Conservation (phyloP, 805 yeast genomes). For the Teunomyces funiuensis region DNA sequence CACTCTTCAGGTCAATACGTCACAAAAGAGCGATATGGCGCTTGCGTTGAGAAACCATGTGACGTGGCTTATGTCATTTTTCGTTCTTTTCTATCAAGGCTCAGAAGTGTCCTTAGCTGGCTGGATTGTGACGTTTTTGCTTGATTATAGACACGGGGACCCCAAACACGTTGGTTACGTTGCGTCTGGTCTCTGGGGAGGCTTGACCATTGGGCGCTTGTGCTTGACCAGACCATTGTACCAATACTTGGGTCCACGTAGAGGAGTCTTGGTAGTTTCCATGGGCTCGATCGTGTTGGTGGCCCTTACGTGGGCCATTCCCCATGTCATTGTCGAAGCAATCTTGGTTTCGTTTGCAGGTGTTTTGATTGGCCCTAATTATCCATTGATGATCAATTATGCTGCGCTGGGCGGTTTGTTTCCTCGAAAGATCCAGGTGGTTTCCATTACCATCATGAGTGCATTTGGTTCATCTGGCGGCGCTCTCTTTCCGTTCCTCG, state of each 20-base stretch:
- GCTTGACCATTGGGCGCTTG: slow-evolving; percentile 64
- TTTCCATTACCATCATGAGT: slow-evolving; percentile 50
- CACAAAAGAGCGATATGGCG: slow-evolving; percentile 27
- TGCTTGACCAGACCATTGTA: slow-evolving; percentile 43
- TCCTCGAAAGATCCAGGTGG: slow-evolving; percentile 52
- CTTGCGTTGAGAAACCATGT: slow-evolving; percentile 39
- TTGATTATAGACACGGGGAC: slow-evolving; percentile 52
- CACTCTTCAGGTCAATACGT: slow-evolving; percentile 1
- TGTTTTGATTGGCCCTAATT: slow-evolving; percentile 64
- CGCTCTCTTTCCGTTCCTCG: slow-evolving; percentile 53
- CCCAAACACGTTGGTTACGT: slow-evolving; percentile 55
- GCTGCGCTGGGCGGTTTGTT: slow-evolving; percentile 37
- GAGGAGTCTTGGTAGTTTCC: slow-evolving; percentile 40
- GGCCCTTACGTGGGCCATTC: slow-evolving; percentile 49
- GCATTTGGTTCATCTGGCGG: slow-evolving; percentile 61
- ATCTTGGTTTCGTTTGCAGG: slow-evolving; percentile 53
- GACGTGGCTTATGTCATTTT: slow-evolving; percentile 52
- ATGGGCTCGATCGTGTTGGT: slow-evolving; percentile 37
- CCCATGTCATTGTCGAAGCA: slow-evolving; percentile 45
- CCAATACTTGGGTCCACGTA: slow-evolving; percentile 42
- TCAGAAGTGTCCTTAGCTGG: slow-evolving; percentile 69
- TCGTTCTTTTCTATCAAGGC: slow-evolving; percentile 64
- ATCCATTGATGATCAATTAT: slow-evolving; percentile 50
- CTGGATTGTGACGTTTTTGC: slow-evolving; percentile 66
- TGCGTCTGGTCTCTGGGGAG: slow-evolving; percentile 72